Evolutionary conservation across 2,329 filamentous ascomycete genomes (phyloP).

Genomic region (Botrytis fragariae): DNA sequence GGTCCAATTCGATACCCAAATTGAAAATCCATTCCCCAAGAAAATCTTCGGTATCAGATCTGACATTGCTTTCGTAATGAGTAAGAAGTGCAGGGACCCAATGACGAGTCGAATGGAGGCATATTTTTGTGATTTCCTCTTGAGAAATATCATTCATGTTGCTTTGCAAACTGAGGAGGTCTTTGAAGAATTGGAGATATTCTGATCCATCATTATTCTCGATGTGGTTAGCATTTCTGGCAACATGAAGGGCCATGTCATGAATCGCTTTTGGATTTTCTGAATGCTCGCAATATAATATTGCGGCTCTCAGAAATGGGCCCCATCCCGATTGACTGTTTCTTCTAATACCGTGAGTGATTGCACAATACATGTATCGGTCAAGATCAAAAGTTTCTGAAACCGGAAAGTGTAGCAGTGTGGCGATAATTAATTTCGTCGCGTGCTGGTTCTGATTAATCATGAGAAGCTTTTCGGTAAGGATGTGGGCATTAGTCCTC

Average conservation of each 20-base stretch:
- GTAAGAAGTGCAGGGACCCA: constrained; percentile 54
- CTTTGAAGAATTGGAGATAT: constrained; percentile 38
- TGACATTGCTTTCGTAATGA: constrained; percentile 47
- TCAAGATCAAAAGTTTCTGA: constrained; percentile 52
- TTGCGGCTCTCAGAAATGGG: constrained; percentile 37
- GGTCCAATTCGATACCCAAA: constrained; percentile 22
- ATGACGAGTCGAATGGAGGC: constrained; percentile 44
- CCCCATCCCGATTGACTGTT: constrained; percentile 21
- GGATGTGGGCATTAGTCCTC: constrained; percentile 46
- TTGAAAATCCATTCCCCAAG: constrained; percentile 30
- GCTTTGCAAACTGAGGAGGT: constrained; percentile 25
- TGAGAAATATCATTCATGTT: constrained; percentile 40
- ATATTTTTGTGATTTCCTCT: constrained; percentile 37
- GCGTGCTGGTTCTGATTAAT: constrained; percentile 55
- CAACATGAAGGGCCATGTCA: constrained; percentile 29
- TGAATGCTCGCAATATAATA: constrained; percentile 36
- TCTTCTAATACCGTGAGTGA: constrained; percentile 34
- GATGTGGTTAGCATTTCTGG: constrained; percentile 28
- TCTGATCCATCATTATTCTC: constrained; percentile 36
- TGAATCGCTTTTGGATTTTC: constrained; percentile 25
- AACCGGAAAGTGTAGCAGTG: constrained; percentile 52
- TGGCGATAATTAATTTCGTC: constrained; percentile 55
- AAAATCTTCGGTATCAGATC: constrained; percentile 42
- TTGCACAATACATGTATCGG: constrained; percentile 46
- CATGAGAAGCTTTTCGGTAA: constrained; percentile 63